Evolutionary conservation across 2,329 filamentous ascomycete genomes (phyloP).

Genomic region (Thermothelomyces thermophilus): DNA sequence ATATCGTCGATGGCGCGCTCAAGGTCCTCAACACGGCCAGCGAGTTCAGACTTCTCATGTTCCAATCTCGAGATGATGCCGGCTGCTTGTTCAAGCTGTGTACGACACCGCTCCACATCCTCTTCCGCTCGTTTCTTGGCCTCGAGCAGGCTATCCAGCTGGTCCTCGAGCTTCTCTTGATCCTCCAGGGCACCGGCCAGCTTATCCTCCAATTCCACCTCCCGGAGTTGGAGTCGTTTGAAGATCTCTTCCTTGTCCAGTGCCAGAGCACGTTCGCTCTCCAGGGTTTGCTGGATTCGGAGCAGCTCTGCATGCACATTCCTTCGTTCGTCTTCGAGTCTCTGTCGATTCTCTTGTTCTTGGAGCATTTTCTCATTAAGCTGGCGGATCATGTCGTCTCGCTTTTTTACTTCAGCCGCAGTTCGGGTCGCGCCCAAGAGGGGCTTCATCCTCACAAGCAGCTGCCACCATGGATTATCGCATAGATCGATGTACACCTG

Average conservation of each 20-base stretch:
- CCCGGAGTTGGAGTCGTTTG: constrained; percentile 86
- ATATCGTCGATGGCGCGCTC: constrained; percentile 66
- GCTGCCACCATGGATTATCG: constrained; percentile 93
- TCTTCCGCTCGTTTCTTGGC: constrained; percentile 86
- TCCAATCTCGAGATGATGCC: constrained; percentile 80
- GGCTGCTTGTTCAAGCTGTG: constrained; percentile 86
- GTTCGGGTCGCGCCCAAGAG: constrained; percentile 87
- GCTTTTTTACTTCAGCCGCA: constrained; percentile 86
- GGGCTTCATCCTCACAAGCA: constrained; percentile 92
- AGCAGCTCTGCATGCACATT: constrained; percentile 82
- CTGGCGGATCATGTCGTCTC: constrained; percentile 86
- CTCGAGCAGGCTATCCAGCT: constrained; percentile 80
- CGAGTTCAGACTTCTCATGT: constrained; percentile 72
- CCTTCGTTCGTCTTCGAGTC: constrained; percentile 83
- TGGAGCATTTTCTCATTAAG: constrained; percentile 77
- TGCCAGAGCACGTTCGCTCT: constrained; percentile 91
- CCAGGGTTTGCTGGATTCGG: constrained; percentile 85
- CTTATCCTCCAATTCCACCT: constrained; percentile 88
- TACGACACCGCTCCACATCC: constrained; percentile 69
- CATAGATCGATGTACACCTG: constrained; percentile 84
- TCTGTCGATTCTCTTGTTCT: constrained; percentile 67
- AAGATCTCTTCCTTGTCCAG: constrained; percentile 99
- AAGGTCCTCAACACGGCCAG: constrained; percentile 59
- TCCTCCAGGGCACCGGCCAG: constrained; percentile 87
- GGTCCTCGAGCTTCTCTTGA: constrained; percentile 87